phyloP scores from a whole-genome alignment of 371 early-diverging fungal species.

The Saksenaea oblongispora region DNA sequence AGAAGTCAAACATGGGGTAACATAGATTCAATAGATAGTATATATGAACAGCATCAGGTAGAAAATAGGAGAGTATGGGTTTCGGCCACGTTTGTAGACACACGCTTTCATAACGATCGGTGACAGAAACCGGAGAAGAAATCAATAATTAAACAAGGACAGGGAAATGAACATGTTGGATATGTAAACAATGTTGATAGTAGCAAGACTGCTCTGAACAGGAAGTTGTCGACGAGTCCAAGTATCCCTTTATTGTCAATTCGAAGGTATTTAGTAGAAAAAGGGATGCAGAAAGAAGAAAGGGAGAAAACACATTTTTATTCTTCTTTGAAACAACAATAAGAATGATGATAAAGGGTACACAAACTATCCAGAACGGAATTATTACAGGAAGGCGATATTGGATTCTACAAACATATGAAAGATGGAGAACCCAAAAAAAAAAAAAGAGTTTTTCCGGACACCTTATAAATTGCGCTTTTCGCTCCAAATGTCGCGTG shows the following conservation, averaged over 20 bases:
- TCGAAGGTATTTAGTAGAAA: background rate
- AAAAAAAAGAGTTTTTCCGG: conserved; percentile 4
- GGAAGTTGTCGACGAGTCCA: background rate
- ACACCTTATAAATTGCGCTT: background rate
- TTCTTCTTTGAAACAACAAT: background rate
- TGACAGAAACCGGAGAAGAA: background rate
- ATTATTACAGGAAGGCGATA: background rate
- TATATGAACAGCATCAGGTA: no score
- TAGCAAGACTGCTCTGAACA: background rate
- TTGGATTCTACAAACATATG: background rate
- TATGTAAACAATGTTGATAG: background rate
- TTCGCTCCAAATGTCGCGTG: background rate
- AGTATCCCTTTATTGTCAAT: background rate
- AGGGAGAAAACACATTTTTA: background rate
- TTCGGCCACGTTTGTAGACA: background rate
- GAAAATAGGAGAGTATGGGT: background rate
- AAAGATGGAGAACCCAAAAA: background rate
- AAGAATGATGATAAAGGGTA: background rate
- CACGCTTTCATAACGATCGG: background rate
- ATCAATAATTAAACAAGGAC: background rate
- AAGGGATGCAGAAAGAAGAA: background rate
- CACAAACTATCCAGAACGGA: background rate
- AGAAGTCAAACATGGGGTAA: no score
- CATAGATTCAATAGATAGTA: no score
- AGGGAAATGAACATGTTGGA: background rate